Evolutionary conservation across 495 filamentous ascomycete genomes (phyloP), one percentile per base, ranked within the genome.

Genomic region (Penicillium odoratum): DNA sequence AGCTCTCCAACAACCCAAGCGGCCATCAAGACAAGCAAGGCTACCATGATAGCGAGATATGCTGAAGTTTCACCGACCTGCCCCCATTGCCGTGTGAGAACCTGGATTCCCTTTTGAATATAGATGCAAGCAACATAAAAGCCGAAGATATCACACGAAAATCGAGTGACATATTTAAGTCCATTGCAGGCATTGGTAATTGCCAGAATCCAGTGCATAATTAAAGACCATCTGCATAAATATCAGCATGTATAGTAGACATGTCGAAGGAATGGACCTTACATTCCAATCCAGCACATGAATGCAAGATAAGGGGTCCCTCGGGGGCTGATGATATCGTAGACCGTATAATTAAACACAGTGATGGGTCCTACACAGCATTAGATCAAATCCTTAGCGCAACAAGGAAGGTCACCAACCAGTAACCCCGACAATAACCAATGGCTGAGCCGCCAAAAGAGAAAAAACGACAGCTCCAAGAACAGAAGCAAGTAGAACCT

Each of bases 121-220:
- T 94, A 94, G 67, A 93, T 90, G 67, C 88, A 89, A 48, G 89
- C 90, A 44, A 94, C 90, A 68, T 94, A 94, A 69, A 93, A 92
- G 5, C 90, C 90, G 64, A 94, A 93, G 61, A 90, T 91, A 65
- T 94, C 90, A 66, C 90, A 92, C 42, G 88, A 88, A 66, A 94
- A 94, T 9, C 88, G 81, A 9, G 90, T 93, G 25, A 94, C 90
- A 68, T 90, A 93, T 62, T 81, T 86, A 3, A 94, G 73, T 51
- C 78, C 89, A 69, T 94, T 91, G 71, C 90, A 92, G 10, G 86
- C 80, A 64, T 94, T 94, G 5, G 87, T 89, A 46, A 92, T 78
- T 21, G 90, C 90, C 7, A 93, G 78, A 42, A 88, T 69, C 86
- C 86, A 90, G 68, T 94, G 90, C 78, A 93, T 89, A 21, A 90